Evolutionary conservation across 306 rosid species (phyloP).

Genomic region (Luffa acutangula): DNA sequence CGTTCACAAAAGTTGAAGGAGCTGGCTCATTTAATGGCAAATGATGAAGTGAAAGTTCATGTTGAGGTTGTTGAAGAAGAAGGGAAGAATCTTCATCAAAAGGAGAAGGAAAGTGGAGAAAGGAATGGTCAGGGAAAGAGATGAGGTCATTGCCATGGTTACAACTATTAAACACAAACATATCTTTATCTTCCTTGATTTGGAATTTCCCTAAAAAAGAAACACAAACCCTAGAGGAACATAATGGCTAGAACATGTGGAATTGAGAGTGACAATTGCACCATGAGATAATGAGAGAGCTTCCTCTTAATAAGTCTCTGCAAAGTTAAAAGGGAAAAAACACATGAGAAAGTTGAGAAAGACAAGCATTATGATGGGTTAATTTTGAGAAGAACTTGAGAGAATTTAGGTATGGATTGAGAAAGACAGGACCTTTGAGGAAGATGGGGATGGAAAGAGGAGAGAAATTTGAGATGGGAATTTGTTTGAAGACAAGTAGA

Average conservation of each 20-base stretch:
- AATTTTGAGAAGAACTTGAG: neutral
- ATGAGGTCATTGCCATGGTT: constrained; percentile 27
- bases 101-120: constrained; percentile 37
- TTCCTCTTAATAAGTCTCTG: neutral
- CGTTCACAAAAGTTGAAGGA: neutral
- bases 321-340: neutral
- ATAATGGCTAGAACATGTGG: neutral
- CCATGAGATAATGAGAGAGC: constrained; percentile 7
- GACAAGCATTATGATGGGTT: neutral
- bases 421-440: constrained; percentile 47
- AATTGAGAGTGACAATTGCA: constrained; percentile 14
- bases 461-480: constrained; percentile 10
- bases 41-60: neutral
- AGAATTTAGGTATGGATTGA: constrained; percentile 11
- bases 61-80: constrained; percentile 21
- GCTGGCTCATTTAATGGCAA: constrained; percentile 1
- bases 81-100: constrained; percentile 27
- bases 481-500: constrained; percentile 30
- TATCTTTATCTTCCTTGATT: constrained; percentile 1
- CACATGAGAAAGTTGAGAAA: neutral
- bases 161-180: constrained; percentile 43
- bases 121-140: constrained; percentile 35
- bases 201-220: neutral
- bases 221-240: neutral
- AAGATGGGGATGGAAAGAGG: constrained; percentile 15